Conservation (phyloP, 208 protist genomes). For the Novymonas esmeraldas region DNA sequence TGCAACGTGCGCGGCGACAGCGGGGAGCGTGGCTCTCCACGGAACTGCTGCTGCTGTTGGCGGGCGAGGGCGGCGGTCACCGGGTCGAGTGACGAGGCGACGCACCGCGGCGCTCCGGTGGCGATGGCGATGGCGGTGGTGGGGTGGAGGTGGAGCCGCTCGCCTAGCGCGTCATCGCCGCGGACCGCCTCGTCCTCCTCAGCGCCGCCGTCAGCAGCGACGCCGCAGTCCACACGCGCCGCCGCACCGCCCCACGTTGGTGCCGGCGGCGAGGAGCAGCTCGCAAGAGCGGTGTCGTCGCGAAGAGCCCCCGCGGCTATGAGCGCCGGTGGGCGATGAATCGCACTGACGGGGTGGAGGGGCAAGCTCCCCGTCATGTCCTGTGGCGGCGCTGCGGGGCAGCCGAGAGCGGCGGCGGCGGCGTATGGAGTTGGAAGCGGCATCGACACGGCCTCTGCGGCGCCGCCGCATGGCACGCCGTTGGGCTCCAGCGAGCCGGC, state of each 20-base stretch:
- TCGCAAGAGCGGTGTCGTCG: too few species aligned
- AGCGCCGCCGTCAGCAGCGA: constrained; percentile 1
- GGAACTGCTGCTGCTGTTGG: constrained; percentile 33
- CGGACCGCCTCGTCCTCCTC: constrained; percentile 13
- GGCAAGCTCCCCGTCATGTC: too few species aligned
- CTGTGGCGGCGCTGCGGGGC: too few species aligned
- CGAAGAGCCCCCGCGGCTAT: too few species aligned
- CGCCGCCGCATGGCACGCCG: too few species aligned
- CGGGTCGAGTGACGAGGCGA: constrained; percentile 12
- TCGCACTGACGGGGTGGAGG: too few species aligned
- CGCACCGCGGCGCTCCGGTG: not conserved
- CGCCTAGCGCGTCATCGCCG: not conserved
- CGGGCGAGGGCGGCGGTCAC: constrained; percentile 34
- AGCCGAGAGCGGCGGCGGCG: too few species aligned
- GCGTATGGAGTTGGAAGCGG: too few species aligned
- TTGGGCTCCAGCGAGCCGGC: too few species aligned
- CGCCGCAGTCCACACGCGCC: not conserved
- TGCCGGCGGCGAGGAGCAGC: not conserved
- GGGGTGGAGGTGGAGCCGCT: constrained; percentile 18
- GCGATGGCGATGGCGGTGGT: not conserved
- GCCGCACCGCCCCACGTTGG: not conserved
- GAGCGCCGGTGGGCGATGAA: too few species aligned
- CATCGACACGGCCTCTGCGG: too few species aligned
- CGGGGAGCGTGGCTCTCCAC: constrained; percentile 35
- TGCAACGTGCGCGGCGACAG: constrained; percentile 43